Base-by-base conservation (phyloP, 768 basidiomycete species). In the Lentinula edodes region DNA sequence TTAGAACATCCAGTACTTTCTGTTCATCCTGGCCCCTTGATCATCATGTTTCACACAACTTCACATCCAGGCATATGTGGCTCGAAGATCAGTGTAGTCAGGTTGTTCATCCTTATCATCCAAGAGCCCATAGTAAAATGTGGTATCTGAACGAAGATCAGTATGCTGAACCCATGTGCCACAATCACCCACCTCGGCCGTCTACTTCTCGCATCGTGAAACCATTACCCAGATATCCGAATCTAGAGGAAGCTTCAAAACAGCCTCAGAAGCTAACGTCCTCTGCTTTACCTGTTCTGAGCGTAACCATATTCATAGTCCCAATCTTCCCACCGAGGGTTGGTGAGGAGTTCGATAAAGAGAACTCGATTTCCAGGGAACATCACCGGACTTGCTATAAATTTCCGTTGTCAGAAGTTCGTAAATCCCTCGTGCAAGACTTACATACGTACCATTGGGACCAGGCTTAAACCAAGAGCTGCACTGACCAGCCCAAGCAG, bases 281-380 rank as follows among this genome's bases (percentile, higher is more conserved):
- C 18, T 35, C 7, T 9, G n/a, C 45, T 3, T 13, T 41, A 61
- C 60, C 66, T 63, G 56, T 69, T 69, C 15, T 64, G 64, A 2
- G 65, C 65, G 13, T 64, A 64, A 41, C 65, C 68, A 34, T 69
- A 67, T 45, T 66, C 65, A 43, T 67, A 69, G 12, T 69, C 66
- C 64, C 64, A 69, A 38, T 69, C 68, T 63, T 69, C 68, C 66
- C 66, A 69, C 2, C 68, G 66, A 18, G 65, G 38, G 42, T 67
- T 67, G 23, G 60, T 61, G 1, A 69, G 64, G 6, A 69, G 63
- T 46, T 69, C 68, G 15, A 69, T 66, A 48, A 67, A 69, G 36
- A 69, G 55, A 20, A 69, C 64, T 45, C 68, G 43, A 52, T 67
- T 69, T 7, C 68, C 68, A 7, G 68, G 68, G 42, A 67, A 69